Evolutionary conservation across 176 grass and related monocot species (phyloP).

Genomic region (Sorghum bicolor): DNA sequence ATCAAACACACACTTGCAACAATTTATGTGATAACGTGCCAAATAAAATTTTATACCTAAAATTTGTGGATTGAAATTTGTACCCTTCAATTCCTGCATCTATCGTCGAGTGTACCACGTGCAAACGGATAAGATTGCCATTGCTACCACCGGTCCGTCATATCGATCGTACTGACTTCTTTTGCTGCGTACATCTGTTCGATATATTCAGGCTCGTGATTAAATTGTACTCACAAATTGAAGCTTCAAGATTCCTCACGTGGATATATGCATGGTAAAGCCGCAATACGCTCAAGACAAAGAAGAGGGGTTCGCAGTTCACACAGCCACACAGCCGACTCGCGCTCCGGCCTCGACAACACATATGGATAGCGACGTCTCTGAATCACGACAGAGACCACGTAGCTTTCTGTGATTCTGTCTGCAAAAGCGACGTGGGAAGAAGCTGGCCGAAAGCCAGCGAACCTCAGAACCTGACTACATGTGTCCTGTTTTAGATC

Average conservation of each 20-base stretch:
- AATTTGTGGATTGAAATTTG: not conserved
- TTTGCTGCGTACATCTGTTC: too few species aligned
- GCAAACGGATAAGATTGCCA: not conserved
- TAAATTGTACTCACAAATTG: not conserved
- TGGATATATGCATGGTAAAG: not conserved
- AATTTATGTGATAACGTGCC: not conserved
- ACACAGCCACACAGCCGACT: not conserved
- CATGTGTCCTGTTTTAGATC: too few species aligned
- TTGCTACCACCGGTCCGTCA: too few species aligned
- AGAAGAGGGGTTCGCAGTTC: too few species aligned
- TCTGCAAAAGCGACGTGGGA: not conserved
- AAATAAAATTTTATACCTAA: not conserved
- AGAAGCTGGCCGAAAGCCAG: not conserved
- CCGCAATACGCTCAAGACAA: not conserved
- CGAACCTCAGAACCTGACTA: too few species aligned
- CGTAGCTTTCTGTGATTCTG: not conserved
- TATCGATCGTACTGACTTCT: too few species aligned
- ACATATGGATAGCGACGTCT: not conserved
- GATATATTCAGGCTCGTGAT: too few species aligned
- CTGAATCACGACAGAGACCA: too few species aligned
- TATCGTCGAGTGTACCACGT: not conserved
- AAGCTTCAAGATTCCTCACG: not conserved
- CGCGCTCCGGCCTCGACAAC: not conserved
- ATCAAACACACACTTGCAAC: not conserved
- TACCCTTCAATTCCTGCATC: not conserved